These are phyloP conservation scores for Dictyostelium brefeldianum DNA, from an alignment of 78 protist genomes.

Conservation along the genomic window DNA sequence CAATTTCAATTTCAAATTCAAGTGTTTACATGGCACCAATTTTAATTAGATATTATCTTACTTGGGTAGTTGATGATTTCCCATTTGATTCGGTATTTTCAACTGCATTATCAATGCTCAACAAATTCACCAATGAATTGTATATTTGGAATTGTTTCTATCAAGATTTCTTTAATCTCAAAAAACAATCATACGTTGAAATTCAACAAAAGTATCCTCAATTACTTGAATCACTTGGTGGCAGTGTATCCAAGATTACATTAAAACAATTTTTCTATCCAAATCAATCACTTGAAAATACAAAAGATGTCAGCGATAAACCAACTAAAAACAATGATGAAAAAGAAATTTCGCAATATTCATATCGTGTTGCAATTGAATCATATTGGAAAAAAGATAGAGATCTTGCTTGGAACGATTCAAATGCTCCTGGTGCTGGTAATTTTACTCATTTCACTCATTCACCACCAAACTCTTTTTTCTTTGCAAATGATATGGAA, in stretches of 20 bases:
- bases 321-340: too few species aligned
- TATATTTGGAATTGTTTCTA: neutral
- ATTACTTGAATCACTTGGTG: too few species aligned
- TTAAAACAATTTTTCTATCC: neutral
- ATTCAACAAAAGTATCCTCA: too few species aligned
- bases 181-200: too few species aligned
- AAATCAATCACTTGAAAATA: neutral
- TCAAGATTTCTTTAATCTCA: neutral
- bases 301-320: too few species aligned
- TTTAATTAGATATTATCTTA: neutral
- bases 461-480: neutral
- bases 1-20: neutral
- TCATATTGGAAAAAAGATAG: neutral
- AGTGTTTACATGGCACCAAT: constrained; percentile 6
- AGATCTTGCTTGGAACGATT: neutral
- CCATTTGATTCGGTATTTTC: neutral
- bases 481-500: neutral
- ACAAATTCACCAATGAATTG: neutral
- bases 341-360: too few species aligned
- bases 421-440: neutral
- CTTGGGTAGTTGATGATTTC: neutral
- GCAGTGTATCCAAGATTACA: too few species aligned
- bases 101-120: neutral
- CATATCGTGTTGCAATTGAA: neutral
- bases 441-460: neutral